Percentiles rank a stretch among this genome's conserved stretches.
These are phyloP conservation scores for Citrus glauca DNA, from an alignment of 345 rosid genomes.

Conservation along the genomic window DNA sequence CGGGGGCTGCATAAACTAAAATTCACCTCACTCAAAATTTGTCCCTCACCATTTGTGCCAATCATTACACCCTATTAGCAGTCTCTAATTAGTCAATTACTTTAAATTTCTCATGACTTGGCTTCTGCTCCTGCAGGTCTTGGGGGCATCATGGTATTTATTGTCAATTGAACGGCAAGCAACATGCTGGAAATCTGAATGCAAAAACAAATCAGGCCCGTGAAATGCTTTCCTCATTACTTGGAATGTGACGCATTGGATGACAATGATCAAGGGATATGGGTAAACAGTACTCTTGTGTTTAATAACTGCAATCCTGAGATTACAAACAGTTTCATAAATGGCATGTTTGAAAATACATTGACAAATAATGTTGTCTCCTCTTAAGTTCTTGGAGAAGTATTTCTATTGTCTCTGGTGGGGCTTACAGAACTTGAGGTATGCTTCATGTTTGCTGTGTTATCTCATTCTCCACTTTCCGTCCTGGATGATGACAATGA, in stretches of 20 bases:
- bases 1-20: conserved; percentile 89
- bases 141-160: conserved; percentile 89
- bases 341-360: conserved; percentile 66
- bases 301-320: conserved; percentile 55
- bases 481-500: too few relatives aligned
- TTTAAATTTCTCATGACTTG: not conserved
- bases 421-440: conserved; percentile 93
- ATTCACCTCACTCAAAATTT: not conserved
- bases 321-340: conserved; percentile 27
- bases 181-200: conserved; percentile 74
- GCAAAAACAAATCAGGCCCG: conserved; percentile 38
- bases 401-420: conserved; percentile 86
- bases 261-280: conserved; percentile 27
- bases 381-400: conserved; percentile 50
- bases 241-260: conserved; percentile 49
- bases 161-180: conserved; percentile 70
- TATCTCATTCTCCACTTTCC: too few relatives aligned
- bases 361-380: conserved; percentile 48
- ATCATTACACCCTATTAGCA: not conserved
- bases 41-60: not conserved
- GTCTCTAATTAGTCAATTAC: not conserved
- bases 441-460: not conserved
- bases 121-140: conserved; percentile 41
- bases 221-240: conserved; percentile 42
- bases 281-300: conserved; percentile 59